Percentiles rank a stretch among this genome's conserved stretches.
Conservation (phyloP, 2,329 filamentous ascomycete species). For the Xylariales sp. region DNA sequence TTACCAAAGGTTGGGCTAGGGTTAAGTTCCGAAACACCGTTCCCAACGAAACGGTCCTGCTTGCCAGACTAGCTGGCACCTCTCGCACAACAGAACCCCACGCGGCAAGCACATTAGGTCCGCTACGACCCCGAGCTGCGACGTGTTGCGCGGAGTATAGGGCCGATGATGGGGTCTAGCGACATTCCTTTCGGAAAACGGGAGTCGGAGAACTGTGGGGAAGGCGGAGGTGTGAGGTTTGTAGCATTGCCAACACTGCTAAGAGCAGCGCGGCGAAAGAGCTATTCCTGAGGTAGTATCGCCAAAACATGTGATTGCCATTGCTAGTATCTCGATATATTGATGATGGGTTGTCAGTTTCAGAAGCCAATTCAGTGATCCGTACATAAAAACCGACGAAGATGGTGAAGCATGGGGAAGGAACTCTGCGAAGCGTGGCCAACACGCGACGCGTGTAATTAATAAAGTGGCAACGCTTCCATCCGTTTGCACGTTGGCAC, state of each 20-base stretch:
- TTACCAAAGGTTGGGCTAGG: slow-evolving; percentile 78
- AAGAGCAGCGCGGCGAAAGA: slow-evolving; percentile 39
- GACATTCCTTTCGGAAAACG: slow-evolving; percentile 67
- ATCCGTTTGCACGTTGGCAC: background rate
- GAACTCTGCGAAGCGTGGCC: too few species aligned
- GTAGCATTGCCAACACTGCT: slow-evolving; percentile 22
- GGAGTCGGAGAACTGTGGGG: slow-evolving; percentile 74
- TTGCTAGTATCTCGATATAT: slow-evolving; percentile 27
- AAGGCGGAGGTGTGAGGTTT: slow-evolving; percentile 65
- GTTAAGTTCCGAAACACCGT: slow-evolving; percentile 86
- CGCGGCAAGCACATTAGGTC: slow-evolving; percentile 46
- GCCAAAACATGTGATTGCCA: slow-evolving; percentile 11
- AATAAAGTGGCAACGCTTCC: too few species aligned
- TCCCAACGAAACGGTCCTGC: slow-evolving; percentile 38
- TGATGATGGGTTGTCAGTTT: slow-evolving; percentile 21
- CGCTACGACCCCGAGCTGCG: slow-evolving; percentile 58
- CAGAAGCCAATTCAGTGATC: slow-evolving; percentile 17
- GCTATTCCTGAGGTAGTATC: slow-evolving; percentile 23
- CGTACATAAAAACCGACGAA: background rate
- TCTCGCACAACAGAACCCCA: slow-evolving; percentile 35
- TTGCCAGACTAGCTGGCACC: slow-evolving; percentile 39
- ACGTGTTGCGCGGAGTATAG: slow-evolving; percentile 39
- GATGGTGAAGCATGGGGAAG: background rate
- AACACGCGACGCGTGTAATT: too few species aligned
- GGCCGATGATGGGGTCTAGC: slow-evolving; percentile 39